Evolutionary conservation across 768 basidiomycete species (phyloP), one percentile per base, ranked within the genome.

Genomic region (Dictyophora rubrovolvata): DNA sequence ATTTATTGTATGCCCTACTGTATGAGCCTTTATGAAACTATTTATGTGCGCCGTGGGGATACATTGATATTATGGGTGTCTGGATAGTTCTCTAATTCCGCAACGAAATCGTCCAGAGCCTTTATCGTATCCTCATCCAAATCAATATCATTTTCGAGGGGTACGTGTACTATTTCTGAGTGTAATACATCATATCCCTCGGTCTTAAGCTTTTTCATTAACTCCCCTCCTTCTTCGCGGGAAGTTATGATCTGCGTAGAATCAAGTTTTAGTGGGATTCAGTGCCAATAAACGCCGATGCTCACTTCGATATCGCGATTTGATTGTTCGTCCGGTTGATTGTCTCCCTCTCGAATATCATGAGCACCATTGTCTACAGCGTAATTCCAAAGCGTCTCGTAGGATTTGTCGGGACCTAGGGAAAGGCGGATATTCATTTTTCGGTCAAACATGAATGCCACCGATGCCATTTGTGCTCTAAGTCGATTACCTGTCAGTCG

Each of bases 371-470:
- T 12, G 1, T 51, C 49, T 22, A 59, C 16, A 35, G 57, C 49
- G 12, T 51, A 34, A 33, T 12, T 18, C 28, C n/a, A n/a, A 14
- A 59, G 20, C n/a, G 50, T 18, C 10, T 52, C 28, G n/a, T 33
- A 53, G 11, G 11, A 16, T 22, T 52, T 12, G 6, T 17, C 16
- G 18, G 49, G 28, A 11, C 49, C 17, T 36, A 58, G 48, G 17
- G n/a, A 16, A 4, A 51, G 47, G 9, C 16, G 14, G 16, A 58
- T 16, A n/a, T 20, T 12, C 23, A 18, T 47, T 22, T 51, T 53
- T 20, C 52, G 36, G 20, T 58, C 37, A 22, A 58, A 58, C 48
- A 58, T 58, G 36, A 49, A 58, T 8, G 56, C 35, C n/a, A 58
- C 56, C 22, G 49, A 34, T 16, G 50, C 46, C 48, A 51, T 35